Percentiles rank a stretch among this genome's conserved stretches.
phyloP scores from a whole-genome alignment of 2,329 filamentous ascomycete genomes.

The Pyrenophora tritici-repentis region DNA sequence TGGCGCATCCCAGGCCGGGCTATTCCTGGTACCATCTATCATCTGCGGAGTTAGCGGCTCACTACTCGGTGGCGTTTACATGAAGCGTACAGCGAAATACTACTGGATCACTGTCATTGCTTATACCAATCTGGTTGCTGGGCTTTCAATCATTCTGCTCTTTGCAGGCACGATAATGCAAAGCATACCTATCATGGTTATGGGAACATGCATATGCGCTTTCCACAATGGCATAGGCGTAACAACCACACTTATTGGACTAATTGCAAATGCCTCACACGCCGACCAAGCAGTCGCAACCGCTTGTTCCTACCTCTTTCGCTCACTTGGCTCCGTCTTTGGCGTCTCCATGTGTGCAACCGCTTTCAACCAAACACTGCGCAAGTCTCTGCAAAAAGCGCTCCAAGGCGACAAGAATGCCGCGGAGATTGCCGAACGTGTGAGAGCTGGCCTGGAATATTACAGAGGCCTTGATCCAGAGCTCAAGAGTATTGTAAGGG shows the following conservation, averaged over 20 bases:
- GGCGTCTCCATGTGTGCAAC: conserved; percentile 73
- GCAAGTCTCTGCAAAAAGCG: conserved; percentile 59
- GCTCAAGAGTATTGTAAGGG: conserved; percentile 63
- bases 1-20: conserved; percentile 66
- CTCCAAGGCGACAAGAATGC: conserved; percentile 65
- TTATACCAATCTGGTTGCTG: conserved; percentile 60
- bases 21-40: conserved; percentile 70
- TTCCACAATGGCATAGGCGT: conserved; percentile 66
- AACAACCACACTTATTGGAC: conserved; percentile 71
- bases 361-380: conserved; percentile 71
- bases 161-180: conserved; percentile 60
- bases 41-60: conserved; percentile 66
- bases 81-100: conserved; percentile 72
- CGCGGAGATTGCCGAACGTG: conserved; percentile 68
- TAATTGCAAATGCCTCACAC: conserved; percentile 70
- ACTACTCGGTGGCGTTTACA: conserved; percentile 66
- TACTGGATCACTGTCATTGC: conserved; percentile 68
- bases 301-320: conserved; percentile 81
- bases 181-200: conserved; percentile 58
- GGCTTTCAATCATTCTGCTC: conserved; percentile 61
- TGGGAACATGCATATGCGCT: conserved; percentile 61
- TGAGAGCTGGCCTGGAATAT: conserved; percentile 72
- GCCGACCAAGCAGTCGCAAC: conserved; percentile 76
- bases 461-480: conserved; percentile 67
- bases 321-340: conserved; percentile 69